Evolutionary conservation across 2,329 filamentous ascomycete genomes (phyloP).

Genomic region (Chaetothyriales sp.): DNA sequence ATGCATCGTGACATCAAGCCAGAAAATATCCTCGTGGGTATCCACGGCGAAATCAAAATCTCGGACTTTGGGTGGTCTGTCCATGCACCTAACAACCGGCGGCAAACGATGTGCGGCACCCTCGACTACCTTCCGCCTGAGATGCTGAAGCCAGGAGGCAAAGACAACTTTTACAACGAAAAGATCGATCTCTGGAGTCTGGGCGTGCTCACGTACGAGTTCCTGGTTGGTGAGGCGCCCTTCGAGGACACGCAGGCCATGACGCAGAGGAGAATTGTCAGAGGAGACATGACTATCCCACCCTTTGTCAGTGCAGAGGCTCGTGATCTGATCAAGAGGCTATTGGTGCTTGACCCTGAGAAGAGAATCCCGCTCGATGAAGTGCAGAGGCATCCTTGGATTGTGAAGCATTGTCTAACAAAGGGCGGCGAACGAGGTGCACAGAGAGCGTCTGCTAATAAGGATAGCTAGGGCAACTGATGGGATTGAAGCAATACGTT

Average conservation of each 20-base stretch:
- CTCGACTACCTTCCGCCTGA: slow-evolving; percentile 94
- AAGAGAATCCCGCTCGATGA: slow-evolving; percentile 84
- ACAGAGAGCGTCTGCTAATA: slow-evolving; percentile 6
- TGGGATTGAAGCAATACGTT: neutral
- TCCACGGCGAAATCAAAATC: slow-evolving; percentile 96
- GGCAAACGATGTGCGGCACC: slow-evolving; percentile 92
- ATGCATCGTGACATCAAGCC: slow-evolving; percentile 97
- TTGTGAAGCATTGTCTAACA: slow-evolving; percentile 66
- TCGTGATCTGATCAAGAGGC: slow-evolving; percentile 78
- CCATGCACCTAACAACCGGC: slow-evolving; percentile 84
- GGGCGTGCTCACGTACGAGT: slow-evolving; percentile 91
- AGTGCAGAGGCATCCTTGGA: slow-evolving; percentile 85
- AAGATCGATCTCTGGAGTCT: slow-evolving; percentile 96
- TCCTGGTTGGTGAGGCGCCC: slow-evolving; percentile 85
- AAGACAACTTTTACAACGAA: slow-evolving; percentile 81
- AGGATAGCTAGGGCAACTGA: slow-evolving; percentile 3
- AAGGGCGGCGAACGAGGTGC: slow-evolving; percentile 15
- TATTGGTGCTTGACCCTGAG: slow-evolving; percentile 83
- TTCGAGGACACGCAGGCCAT: slow-evolving; percentile 93
- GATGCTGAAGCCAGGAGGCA: slow-evolving; percentile 73
- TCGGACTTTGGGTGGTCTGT: slow-evolving; percentile 98
- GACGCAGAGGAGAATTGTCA: slow-evolving; percentile 78
- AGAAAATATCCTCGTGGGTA: slow-evolving; percentile 89
- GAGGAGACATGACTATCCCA: slow-evolving; percentile 84
- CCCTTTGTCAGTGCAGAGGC: slow-evolving; percentile 82